phyloP scores from a whole-genome alignment of 2,329 filamentous ascomycete species.

The Grosmannia clavigera region DNA sequence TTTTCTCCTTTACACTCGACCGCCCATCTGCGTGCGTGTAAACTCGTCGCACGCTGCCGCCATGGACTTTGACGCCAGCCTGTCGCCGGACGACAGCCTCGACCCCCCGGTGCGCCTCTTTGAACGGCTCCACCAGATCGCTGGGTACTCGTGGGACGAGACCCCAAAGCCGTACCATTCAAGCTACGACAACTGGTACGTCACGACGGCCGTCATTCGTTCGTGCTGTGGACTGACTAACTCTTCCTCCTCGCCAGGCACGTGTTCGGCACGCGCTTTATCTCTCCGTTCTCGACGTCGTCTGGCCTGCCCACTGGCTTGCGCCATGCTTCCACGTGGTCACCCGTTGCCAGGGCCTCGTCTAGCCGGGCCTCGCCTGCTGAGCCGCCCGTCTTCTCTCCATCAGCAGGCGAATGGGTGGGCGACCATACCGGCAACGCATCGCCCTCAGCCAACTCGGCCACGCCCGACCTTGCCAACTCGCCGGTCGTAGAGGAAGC shows the following conservation, averaged over 20 bases:
- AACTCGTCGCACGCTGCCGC: neutral
- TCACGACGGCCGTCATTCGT: neutral
- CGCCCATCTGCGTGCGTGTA: too few species aligned
- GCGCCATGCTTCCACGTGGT: conserved; percentile 31
- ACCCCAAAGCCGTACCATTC: conserved; percentile 43
- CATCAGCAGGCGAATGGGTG: conserved; percentile 25
- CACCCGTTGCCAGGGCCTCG: conserved; percentile 27
- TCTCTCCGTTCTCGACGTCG: conserved; percentile 36
- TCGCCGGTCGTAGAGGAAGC: conserved; percentile 46
- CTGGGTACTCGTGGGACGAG: conserved; percentile 68
- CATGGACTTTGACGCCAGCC: neutral
- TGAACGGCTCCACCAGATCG: conserved; percentile 59
- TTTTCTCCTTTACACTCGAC: neutral
- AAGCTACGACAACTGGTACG: conserved; percentile 79
- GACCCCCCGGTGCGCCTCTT: conserved; percentile 57
- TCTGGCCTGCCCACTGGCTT: conserved; percentile 14
- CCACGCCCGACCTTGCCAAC: conserved; percentile 25
- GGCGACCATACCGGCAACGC: conserved; percentile 24
- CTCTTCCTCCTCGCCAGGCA: conserved; percentile 34
- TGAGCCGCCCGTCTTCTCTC: conserved; percentile 21
- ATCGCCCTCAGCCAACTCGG: conserved; percentile 19
- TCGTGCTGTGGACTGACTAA: neutral
- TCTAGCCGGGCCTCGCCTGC: conserved; percentile 30
- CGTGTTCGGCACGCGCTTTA: conserved; percentile 50
- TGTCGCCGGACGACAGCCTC: conserved; percentile 37